Evolutionary conservation across 2,329 filamentous ascomycete species (phyloP).

Genomic region (Penicillium palitans): DNA sequence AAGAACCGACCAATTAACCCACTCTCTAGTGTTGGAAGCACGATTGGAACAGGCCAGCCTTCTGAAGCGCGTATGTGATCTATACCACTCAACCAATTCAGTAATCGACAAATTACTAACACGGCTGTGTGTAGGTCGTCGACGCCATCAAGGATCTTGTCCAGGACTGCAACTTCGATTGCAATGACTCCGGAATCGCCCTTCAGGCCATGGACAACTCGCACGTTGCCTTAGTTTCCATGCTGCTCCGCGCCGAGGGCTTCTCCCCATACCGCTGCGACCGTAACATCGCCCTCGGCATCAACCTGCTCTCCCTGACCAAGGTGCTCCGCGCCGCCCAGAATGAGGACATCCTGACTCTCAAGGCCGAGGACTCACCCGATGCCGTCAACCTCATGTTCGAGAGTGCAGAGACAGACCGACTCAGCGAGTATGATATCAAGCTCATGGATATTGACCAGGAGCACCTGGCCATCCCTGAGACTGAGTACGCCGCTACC

Average conservation of each 20-base stretch:
- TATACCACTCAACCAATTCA: neutral
- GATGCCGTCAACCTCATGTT: conserved; percentile 95
- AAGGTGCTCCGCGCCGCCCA: conserved; percentile 95
- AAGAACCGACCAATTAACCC: conserved; percentile 18
- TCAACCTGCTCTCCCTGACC: conserved; percentile 94
- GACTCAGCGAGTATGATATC: conserved; percentile 97
- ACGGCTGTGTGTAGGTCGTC: conserved; percentile 66
- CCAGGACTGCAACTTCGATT: conserved; percentile 99
- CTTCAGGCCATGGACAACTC: conserved; percentile 99
- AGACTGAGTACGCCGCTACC: conserved; percentile 95
- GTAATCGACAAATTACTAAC: conserved; percentile 8
- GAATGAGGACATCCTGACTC: conserved; percentile 88
- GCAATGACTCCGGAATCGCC: conserved; percentile 98
- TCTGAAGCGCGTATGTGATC: conserved; percentile 78
- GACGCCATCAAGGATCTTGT: conserved; percentile 99
- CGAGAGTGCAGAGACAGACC: conserved; percentile 83
- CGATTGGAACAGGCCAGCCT: conserved; percentile 89
- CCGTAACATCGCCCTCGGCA: conserved; percentile 95
- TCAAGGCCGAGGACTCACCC: conserved; percentile 96
- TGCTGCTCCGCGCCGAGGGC: conserved; percentile 94
- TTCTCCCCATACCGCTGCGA: conserved; percentile 97
- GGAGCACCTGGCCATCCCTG: conserved; percentile 96
- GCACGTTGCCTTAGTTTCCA: conserved; percentile 96
- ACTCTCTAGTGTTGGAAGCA: conserved; percentile 80
- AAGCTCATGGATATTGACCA: conserved; percentile 99